Conservation (phyloP, 2,329 filamentous ascomycete genomes). For the Penicillium griseofulvum region DNA sequence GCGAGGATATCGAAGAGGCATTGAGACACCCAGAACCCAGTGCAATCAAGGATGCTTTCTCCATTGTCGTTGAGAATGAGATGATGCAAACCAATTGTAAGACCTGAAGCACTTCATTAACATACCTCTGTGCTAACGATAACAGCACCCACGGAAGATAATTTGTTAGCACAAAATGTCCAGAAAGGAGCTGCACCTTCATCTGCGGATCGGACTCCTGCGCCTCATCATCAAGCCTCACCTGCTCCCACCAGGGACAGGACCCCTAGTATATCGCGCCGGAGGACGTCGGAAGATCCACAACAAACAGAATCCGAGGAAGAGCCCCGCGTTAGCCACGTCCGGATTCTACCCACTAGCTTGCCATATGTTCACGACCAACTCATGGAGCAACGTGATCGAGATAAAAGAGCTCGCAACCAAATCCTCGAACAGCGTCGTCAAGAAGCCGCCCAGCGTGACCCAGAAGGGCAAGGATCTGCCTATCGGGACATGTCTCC, state of each 20-base stretch:
- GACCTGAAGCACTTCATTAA: slow-evolving; percentile 37
- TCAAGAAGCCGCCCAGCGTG: slow-evolving; percentile 21
- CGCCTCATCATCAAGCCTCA: slow-evolving; percentile 22
- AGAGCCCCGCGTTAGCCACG: slow-evolving; percentile 69
- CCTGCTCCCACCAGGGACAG: slow-evolving; percentile 21
- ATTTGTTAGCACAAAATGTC: slow-evolving; percentile 27
- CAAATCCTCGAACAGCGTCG: slow-evolving; percentile 49
- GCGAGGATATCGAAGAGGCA: slow-evolving; percentile 91
- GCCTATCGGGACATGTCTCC: slow-evolving; percentile 39
- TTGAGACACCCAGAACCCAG: slow-evolving; percentile 89
- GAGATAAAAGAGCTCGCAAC: slow-evolving; percentile 29
- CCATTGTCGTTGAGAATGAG: slow-evolving; percentile 96
- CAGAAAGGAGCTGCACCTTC: slow-evolving; percentile 27
- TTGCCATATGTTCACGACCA: slow-evolving; percentile 87
- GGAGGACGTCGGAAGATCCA: slow-evolving; percentile 24
- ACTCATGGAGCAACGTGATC: slow-evolving; percentile 66
- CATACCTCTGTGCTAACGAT: slow-evolving; percentile 7
- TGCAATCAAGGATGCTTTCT: slow-evolving; percentile 97
- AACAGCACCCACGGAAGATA: slow-evolving; percentile 39
- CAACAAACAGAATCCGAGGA: slow-evolving; percentile 30
- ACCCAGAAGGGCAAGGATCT: slow-evolving; percentile 22
- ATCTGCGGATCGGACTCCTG: slow-evolving; percentile 26
- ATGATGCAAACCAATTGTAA: slow-evolving; percentile 92
- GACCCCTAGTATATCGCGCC: slow-evolving; percentile 27
- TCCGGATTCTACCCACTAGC: slow-evolving; percentile 88